A percentile compares a stretch with the other conserved stretches of the same genome.
These are phyloP conservation scores for Boletus sp. DNA, from an alignment of 1,284 basidiomycete species.

Conservation along the genomic window DNA sequence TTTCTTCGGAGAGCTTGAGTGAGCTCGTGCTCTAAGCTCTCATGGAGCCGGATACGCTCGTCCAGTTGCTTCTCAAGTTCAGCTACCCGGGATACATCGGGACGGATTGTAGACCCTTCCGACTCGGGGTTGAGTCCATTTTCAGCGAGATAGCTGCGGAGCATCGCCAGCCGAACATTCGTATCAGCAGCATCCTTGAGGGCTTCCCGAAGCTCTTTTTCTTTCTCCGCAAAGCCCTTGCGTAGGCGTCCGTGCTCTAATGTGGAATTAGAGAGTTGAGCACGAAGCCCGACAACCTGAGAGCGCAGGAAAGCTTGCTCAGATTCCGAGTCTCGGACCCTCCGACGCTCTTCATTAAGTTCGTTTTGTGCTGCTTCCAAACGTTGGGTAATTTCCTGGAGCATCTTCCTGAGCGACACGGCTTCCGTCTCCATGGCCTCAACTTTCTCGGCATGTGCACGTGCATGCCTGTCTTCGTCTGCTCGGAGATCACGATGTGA, in stretches of 20 bases:
- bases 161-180: constrained; percentile 72
- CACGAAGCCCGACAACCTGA: constrained; percentile 76
- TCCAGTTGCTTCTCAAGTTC: constrained; percentile 76
- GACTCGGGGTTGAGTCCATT: constrained; percentile 79
- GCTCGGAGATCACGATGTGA: constrained; percentile 75
- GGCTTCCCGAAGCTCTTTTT: constrained; percentile 66
- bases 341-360: constrained; percentile 67
- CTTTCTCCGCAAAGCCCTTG: constrained; percentile 66
- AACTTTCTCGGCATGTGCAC: constrained; percentile 77
- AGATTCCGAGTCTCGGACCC: constrained; percentile 62
- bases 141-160: constrained; percentile 86
- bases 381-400: constrained; percentile 72
- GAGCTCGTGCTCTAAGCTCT: constrained; percentile 70
- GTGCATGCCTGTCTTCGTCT: constrained; percentile 71
- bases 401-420: constrained; percentile 67
- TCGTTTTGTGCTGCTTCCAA: constrained; percentile 68
- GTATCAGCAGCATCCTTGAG: constrained; percentile 69
- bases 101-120: constrained; percentile 44
- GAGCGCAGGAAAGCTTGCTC: constrained; percentile 69
- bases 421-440: constrained; percentile 78
- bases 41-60: constrained; percentile 68
- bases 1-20: constrained; percentile 59
- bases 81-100: constrained; percentile 47
- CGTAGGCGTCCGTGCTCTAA: constrained; percentile 71
- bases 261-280: constrained; percentile 70